A percentile compares a stretch with the other conserved stretches of the same genome.
Evolutionary conservation across 192 early-diverging fungal species (phyloP).

Genomic region (Dissophora globulifera): DNA sequence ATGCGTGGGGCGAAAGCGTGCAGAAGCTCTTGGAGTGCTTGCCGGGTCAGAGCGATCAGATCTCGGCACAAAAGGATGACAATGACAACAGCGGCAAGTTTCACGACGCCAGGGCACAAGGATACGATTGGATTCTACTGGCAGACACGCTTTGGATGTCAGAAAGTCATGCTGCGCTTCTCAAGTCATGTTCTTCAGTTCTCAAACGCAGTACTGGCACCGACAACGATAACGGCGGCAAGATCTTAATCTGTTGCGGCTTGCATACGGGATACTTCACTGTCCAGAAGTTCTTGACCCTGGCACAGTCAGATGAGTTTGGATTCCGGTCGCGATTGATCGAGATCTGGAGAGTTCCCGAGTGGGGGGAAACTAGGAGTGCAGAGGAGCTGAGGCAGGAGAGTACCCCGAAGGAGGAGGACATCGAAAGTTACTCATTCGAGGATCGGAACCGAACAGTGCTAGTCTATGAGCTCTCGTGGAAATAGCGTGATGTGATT

Average conservation of each 20-base stretch:
- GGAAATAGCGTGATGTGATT: background rate
- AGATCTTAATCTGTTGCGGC: constrained; percentile 44
- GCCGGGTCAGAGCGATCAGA: background rate
- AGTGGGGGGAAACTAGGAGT: constrained; percentile 30
- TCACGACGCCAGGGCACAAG: no score
- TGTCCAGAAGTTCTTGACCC: constrained; percentile 33
- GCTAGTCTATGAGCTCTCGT: constrained; percentile 30
- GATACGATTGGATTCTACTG: constrained; percentile 43
- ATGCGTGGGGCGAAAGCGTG: constrained; percentile 42
- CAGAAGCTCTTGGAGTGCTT: constrained; percentile 33
- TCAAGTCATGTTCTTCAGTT: constrained; percentile 26
- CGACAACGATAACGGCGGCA: constrained; percentile 1
- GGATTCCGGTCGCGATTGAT: constrained; percentile 18
- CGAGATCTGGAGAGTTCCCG: constrained; percentile 31
- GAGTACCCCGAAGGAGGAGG: constrained; percentile 27
- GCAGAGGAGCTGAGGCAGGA: constrained; percentile 29
- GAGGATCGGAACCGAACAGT: constrained; percentile 45
- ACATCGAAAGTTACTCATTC: constrained; percentile 27
- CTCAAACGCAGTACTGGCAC: background rate
- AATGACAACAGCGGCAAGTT: no score
- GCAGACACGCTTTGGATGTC: constrained; percentile 50
- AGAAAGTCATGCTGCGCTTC: constrained; percentile 24
- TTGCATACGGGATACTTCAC: constrained; percentile 32
- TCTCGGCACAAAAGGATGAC: no score
- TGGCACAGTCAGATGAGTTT: constrained; percentile 11